Evolutionary conservation across 306 rosid genomes (phyloP), one percentile per base, ranked within the genome.

Genomic region (Crotalaria pallida): DNA sequence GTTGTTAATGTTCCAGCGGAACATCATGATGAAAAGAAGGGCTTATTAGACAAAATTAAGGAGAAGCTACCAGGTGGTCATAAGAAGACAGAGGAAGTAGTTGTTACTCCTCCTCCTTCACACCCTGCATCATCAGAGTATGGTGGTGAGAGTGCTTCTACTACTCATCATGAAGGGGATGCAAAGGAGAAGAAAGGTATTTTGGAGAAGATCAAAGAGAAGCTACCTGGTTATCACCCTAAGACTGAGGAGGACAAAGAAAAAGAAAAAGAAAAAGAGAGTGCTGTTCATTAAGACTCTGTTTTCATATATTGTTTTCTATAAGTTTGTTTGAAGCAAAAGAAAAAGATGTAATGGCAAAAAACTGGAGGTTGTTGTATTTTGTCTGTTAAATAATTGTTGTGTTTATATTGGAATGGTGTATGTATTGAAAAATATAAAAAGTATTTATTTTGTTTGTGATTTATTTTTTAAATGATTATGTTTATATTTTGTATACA

Each of bases 1-100:
- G 74, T 29, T 10, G 49, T n/a, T n/a, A n/a, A n/a, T n/a, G n/a
- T n/a, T n/a, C n/a, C n/a, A n/a, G n/a, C 63, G 1, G 77, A 44
- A 11, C 61, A 50, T 0, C 43, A 80, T 0, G 91, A 87, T 17
- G 96, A 92, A 8, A 92, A 89, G 88, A 92, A 92, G 79, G 96
- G 98, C 0, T 78, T 92, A 60, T 74, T 92, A 0, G 91, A 86
- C 3, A 92, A 92, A 23, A 89, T 92, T 7, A 92, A 92, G 87
- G 96, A 77, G 3, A 92, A 90, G 62, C 81, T 92, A 2, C 98
- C 96, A 1, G 96, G 98, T 0, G 96, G 96, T 0, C 84, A 84
- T 63, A 87, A 92, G 88, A 92, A 90, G 76, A n/a, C 84, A 0
- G 96, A 90, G 52, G 98, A 92, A 51, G 73, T 31, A 6, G 34